A percentile compares a stretch with the other conserved stretches of the same genome.
Evolutionary conservation across 2,329 filamentous ascomycete genomes (phyloP).

Genomic region (Aaosphaeria pasadenensis): DNA sequence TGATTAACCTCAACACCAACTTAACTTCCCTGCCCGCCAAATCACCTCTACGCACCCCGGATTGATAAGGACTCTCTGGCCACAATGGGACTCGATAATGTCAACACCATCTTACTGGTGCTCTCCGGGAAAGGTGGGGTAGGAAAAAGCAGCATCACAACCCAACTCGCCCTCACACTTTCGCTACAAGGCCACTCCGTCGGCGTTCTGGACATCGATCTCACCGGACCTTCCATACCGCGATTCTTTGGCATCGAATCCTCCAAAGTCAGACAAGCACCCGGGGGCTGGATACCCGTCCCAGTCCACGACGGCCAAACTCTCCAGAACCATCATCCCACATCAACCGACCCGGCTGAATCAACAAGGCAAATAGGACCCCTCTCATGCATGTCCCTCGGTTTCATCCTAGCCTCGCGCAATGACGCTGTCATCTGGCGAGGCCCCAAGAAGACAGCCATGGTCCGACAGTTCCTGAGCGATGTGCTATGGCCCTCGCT

Average conservation of each 20-base stretch:
- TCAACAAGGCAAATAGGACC: constrained; percentile 51
- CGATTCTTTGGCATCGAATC: constrained; percentile 88
- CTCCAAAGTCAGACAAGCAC: constrained; percentile 85
- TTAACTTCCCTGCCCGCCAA: background rate
- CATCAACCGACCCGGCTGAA: constrained; percentile 2
- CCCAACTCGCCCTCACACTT: constrained; percentile 88
- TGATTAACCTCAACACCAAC: background rate
- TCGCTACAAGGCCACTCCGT: constrained; percentile 83
- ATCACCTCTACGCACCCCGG: constrained; percentile 13
- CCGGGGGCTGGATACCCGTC: constrained; percentile 89
- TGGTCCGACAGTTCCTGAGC: constrained; percentile 93
- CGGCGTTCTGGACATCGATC: constrained; percentile 91
- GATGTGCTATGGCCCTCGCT: constrained; percentile 83
- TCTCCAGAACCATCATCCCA: constrained; percentile 9
- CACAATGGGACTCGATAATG: constrained; percentile 63
- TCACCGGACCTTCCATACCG: constrained; percentile 94
- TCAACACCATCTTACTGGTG: constrained; percentile 77
- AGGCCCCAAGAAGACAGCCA: constrained; percentile 97
- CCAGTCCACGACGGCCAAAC: constrained; percentile 64
- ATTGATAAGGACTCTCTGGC: constrained; percentile 10
- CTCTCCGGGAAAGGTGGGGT: constrained; percentile 98
- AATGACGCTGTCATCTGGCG: constrained; percentile 96
- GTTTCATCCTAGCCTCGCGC: constrained; percentile 78
- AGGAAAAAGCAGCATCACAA: constrained; percentile 96
- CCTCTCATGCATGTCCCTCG: constrained; percentile 84